Evolutionary conservation across 1,284 basidiomycete genomes (phyloP), one percentile per base, ranked within the genome.

Genomic region (Cutaneotrichosporon spelunceum): DNA sequence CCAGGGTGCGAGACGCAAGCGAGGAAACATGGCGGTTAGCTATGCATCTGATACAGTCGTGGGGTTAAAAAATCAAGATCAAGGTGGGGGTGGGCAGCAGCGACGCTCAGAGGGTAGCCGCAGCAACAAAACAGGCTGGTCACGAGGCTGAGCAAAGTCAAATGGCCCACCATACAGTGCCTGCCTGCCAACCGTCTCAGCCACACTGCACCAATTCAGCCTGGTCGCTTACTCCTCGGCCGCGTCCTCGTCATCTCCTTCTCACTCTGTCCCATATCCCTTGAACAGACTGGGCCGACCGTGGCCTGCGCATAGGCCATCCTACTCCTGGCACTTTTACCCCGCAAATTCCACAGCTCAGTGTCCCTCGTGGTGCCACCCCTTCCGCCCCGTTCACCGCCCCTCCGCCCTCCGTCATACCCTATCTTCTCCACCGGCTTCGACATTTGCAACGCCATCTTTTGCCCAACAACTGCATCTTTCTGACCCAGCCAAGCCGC

Each of bases 41-140:
- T 42, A 42, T 42, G 13, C 39, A 42, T 42, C 39, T 42, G 39
- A n/a, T 42, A 42, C 39, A 42, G 39, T 42, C n/a, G 39, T 42
- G 39, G 39, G 39, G 39, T 19, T 19, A 21, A 6, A n/a, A 39
- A 39, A 11, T 33, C 30, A 33, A 33, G 8, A 6, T 39, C 13
- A 14, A 19, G 11, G 34, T 16, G n/a, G n/a, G n/a, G n/a, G n/a
- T n/a, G 30, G 30, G 30, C 30, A 11, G 30, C 30, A 33, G n/a
- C n/a, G n/a, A n/a, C n/a, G n/a, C n/a, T n/a, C n/a, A 33, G 30
- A 33, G 30, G 30, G 8, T 33, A n/a, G 30, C 30, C 4, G 13
- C 8, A 33, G 30, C 13, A 11, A 33, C 30, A 7, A 33, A 33
- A 33, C 13, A 33, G 30, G 2, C 13, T 33, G 30, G 30, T 33